These are phyloP conservation scores for Phytomonas serpens DNA, from an alignment of 208 protist genomes.

Conservation along the genomic window DNA sequence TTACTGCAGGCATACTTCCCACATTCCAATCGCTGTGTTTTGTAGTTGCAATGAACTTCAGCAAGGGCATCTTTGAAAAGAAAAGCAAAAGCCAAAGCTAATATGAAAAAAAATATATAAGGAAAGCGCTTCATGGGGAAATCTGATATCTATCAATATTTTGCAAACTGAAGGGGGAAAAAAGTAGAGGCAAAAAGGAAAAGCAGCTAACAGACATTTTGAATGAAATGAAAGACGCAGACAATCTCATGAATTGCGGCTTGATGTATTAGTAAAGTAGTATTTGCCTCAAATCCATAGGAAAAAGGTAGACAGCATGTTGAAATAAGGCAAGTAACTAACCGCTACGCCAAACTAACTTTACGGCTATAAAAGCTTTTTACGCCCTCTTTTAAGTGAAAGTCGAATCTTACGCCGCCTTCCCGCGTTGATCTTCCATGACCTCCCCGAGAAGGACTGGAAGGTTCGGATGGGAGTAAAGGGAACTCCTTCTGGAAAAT, in stretches of 20 bases:
- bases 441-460: conserved; percentile 75
- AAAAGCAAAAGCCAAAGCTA: conserved; percentile 13
- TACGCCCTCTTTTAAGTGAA: conserved; percentile 77
- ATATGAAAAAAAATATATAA: conserved; percentile 4
- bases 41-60: conserved; percentile 23
- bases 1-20: conserved; percentile 45
- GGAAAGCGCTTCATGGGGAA: background rate
- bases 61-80: conserved; percentile 6
- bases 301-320: conserved; percentile 7
- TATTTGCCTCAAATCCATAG: background rate
- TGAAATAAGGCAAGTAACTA: background rate
- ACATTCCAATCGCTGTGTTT: conserved; percentile 63
- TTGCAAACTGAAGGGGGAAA: conserved; percentile 1
- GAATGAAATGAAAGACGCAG: background rate
- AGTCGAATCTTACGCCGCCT: conserved; percentile 79
- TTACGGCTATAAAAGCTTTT: conserved; percentile 64
- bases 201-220: background rate
- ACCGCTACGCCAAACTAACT: background rate
- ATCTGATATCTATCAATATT: conserved; percentile 2
- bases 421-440: conserved; percentile 86
- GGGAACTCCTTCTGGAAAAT: conserved; percentile 80
- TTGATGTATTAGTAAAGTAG: background rate
- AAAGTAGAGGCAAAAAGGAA: background rate
- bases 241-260: background rate
- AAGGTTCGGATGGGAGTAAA: conserved; percentile 84